phyloP scores from a whole-genome alignment of 208 protist species.

The Acanthamoeba healyi region DNA sequence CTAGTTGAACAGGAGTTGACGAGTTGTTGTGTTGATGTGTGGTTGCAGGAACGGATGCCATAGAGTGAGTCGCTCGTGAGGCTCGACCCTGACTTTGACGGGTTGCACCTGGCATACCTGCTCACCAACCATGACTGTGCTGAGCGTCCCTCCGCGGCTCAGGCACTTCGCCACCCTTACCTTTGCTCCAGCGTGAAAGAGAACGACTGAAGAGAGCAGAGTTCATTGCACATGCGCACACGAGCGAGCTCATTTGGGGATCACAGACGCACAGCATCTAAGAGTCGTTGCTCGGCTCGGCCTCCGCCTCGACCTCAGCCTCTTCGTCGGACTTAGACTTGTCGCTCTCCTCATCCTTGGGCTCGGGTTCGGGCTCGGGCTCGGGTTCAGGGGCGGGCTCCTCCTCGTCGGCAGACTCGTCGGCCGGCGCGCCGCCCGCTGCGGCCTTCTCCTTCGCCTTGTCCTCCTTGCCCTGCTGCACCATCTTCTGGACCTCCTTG shows the following conservation, averaged over 20 bases:
- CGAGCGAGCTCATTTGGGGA: no score
- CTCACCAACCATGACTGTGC: neutral
- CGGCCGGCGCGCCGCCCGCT: no score
- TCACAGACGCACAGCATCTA: no score
- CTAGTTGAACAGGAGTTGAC: neutral
- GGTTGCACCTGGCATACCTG: neutral
- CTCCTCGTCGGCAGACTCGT: neutral
- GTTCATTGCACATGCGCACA: no score
- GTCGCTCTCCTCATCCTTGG: neutral
- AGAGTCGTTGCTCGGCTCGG: no score
- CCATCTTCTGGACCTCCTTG: slow-evolving; percentile 55
- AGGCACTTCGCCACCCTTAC: neutral
- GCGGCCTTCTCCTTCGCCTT: neutral
- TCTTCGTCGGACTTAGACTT: neutral
- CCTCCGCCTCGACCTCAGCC: neutral
- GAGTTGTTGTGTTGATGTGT: neutral
- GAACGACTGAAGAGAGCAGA: neutral
- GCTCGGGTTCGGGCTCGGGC: neutral
- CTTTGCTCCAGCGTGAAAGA: neutral
- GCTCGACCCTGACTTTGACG: neutral
- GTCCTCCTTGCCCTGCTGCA: neutral
- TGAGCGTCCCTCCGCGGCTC: neutral
- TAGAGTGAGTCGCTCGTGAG: neutral
- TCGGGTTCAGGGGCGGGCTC: no score
- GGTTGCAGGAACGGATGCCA: neutral